Base-by-base conservation (phyloP, 1,139 yeast species). In the Wickerhamiella pararugosa region DNA sequence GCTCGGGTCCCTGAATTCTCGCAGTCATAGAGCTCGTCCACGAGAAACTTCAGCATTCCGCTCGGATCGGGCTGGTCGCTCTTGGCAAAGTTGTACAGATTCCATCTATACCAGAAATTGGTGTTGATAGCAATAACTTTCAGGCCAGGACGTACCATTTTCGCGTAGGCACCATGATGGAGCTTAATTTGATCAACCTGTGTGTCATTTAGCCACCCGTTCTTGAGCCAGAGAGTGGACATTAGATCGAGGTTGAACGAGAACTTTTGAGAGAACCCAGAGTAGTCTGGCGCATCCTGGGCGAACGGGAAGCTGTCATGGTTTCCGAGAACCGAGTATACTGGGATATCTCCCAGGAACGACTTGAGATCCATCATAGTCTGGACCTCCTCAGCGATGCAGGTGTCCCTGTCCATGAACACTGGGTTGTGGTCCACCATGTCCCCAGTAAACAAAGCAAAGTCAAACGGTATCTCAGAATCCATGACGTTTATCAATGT, bases 241-340 rank as follows among this genome's bases (percentile, higher is more conserved):
- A 78, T 68, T 45, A 75, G 61, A 21, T 76, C 77, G 9, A 69
- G 65, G 52, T 79, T 76, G 73, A 77, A 76, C 39, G 69, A 64
- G 53, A 74, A 75, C 45, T 71, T 59, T 48, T 70, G 68, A 40
- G 65, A 63, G 47, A 63, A 69, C 4, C 71, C 70, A 29, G 70
- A 65, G 34, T 59, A 54, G 44, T 67, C 61, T 37, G 78, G 81
- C 1, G 84, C 78, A 44, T 76, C 57, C 57, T 77, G 83, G 11
- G 78, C 80, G 53, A 75, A 77, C 10, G 86, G 86, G 65, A 71
- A 78, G 15, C 79, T 72, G 53, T 79, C 86, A 56, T 79, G 86
- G 57, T 78, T 78, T 11, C 87, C 86, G 51, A 79, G 62, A 29
- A 73, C 74, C 7, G 83, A 70, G 53, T 64, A 76, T n/a, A 79